phyloP scores from a whole-genome alignment of 2,329 filamentous ascomycete genomes.

The Penicillium paneum region DNA sequence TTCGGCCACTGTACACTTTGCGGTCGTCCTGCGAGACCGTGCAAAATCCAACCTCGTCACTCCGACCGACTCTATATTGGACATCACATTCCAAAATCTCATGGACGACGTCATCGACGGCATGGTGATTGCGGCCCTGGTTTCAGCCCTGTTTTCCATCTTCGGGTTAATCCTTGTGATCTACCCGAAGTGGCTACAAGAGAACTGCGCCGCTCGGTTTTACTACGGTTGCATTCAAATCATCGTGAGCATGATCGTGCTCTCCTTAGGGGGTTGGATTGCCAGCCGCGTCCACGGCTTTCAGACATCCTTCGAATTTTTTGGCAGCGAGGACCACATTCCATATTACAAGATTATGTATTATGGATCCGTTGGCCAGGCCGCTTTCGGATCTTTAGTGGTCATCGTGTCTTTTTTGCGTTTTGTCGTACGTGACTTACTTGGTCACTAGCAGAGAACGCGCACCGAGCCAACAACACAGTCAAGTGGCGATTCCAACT shows the following conservation, averaged over 20 bases:
- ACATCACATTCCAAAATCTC: constrained; percentile 2
- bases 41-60: neutral
- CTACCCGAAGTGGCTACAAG: neutral
- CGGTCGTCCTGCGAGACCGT: neutral
- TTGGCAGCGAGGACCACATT: neutral
- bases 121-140: constrained; percentile 1
- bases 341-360: constrained; percentile 11
- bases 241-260: neutral
- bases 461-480: neutral
- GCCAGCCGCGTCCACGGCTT: constrained; percentile 6
- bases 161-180: constrained; percentile 1
- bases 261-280: constrained; percentile 7
- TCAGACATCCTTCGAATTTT: constrained; percentile 6
- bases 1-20: neutral
- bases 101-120: constrained; percentile 5
- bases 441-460: neutral
- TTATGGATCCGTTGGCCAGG: constrained; percentile 6
- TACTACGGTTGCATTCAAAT: constrained; percentile 7
- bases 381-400: constrained; percentile 4
- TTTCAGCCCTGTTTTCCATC: constrained; percentile 5
- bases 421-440: neutral
- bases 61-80: neutral
- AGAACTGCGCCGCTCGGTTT: neutral
- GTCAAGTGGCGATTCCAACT: neutral
- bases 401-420: neutral